Percentiles rank a stretch among this genome's conserved stretches.
phyloP scores from a whole-genome alignment of 2,329 filamentous ascomycete genomes.

The Exserohilum turcica region DNA sequence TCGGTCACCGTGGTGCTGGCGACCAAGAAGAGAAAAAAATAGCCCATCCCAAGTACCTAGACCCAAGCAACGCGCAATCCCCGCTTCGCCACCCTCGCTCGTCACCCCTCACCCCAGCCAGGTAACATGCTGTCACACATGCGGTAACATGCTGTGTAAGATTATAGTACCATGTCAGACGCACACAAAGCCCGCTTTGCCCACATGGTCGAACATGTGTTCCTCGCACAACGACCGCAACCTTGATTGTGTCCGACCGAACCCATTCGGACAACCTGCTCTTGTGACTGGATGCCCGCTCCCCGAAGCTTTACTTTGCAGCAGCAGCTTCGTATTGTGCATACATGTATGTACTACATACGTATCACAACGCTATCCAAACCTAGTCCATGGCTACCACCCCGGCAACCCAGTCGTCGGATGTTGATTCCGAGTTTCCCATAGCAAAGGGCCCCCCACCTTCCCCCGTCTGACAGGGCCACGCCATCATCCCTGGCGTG shows the following conservation, averaged over 20 bases:
- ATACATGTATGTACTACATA: too few relatives aligned
- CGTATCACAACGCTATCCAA: too few relatives aligned
- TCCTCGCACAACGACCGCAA: background rate
- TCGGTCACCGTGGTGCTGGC: background rate
- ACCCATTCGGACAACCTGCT: background rate
- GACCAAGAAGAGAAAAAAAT: too few relatives aligned
- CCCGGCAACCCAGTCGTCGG: too few relatives aligned
- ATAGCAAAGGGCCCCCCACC: too few relatives aligned
- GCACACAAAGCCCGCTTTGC: background rate
- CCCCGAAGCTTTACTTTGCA: too few relatives aligned
- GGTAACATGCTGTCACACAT: background rate
- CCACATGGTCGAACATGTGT: conserved; percentile 8
- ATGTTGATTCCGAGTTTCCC: too few relatives aligned
- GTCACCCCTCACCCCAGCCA: background rate
- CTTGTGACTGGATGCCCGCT: too few relatives aligned
- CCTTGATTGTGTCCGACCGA: background rate
- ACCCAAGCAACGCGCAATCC: background rate
- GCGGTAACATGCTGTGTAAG: background rate
- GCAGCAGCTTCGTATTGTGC: too few relatives aligned
- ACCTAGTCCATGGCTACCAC: too few relatives aligned
- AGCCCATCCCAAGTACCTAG: background rate
- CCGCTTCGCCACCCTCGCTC: background rate
- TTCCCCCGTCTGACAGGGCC: too few relatives aligned
- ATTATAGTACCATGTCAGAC: conserved; percentile 1
- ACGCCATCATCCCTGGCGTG: too few relatives aligned